Conservation (phyloP, 1,284 basidiomycete genomes). For the Boletellus sp. region DNA sequence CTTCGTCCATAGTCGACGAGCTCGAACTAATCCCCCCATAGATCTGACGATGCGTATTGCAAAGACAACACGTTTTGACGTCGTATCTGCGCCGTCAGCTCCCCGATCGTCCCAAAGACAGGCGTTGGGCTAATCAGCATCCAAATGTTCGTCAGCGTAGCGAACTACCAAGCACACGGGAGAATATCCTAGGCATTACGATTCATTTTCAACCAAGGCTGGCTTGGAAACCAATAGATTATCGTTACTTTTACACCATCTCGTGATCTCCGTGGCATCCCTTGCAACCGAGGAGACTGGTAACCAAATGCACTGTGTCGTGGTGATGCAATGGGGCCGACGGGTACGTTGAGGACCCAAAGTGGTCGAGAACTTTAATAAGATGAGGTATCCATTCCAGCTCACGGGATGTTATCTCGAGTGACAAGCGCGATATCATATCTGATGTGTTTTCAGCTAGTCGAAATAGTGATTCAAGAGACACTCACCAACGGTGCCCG, state of each 20-base stretch:
- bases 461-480: too few relatives aligned
- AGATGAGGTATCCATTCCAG: conserved; percentile 12
- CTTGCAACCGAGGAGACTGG: conserved; percentile 36
- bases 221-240: not conserved
- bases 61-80: conserved; percentile 15
- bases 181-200: conserved; percentile 45
- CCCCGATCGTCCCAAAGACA: too few relatives aligned
- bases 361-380: too few relatives aligned
- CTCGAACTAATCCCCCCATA: not conserved
- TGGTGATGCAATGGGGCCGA: conserved; percentile 33
- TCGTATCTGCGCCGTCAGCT: conserved; percentile 10
- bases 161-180: conserved; percentile 53
- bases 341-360: too few relatives aligned
- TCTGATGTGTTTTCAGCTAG: not conserved
- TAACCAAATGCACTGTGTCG: conserved; percentile 35
- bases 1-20: too few relatives aligned
- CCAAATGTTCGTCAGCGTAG: conserved; percentile 29
- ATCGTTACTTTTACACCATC: conserved; percentile 41
- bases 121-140: conserved; percentile 16
- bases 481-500: too few relatives aligned
- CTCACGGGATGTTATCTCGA: not conserved
- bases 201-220: not conserved
- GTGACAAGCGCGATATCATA: conserved; percentile 41
- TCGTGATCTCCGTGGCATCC: conserved; percentile 36
- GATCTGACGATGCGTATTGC: conserved; percentile 10